Conservation (phyloP, 495 filamentous ascomycete genomes). For the Chaetomium fimeti region DNA sequence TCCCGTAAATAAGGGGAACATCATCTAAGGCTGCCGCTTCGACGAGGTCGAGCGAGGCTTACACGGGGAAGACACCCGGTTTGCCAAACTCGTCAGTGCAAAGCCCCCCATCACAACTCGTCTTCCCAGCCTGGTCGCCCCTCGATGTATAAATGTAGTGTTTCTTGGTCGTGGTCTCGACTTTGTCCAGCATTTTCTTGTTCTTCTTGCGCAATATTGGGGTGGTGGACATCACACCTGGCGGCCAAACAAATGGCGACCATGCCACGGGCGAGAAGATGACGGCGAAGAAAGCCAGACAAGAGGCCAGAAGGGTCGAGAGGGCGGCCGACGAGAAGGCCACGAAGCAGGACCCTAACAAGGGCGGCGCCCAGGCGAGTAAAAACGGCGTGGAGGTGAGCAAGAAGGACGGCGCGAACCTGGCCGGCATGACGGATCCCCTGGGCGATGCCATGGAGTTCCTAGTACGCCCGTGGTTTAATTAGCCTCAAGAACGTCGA, state of each 20-base stretch:
- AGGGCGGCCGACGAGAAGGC: slow-evolving; percentile 70
- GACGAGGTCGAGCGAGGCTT: too few relatives aligned
- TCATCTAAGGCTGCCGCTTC: too few relatives aligned
- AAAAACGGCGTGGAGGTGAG: slow-evolving; percentile 52
- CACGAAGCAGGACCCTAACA: slow-evolving; percentile 70
- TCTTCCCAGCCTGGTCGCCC: too few relatives aligned
- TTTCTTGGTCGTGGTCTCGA: too few relatives aligned
- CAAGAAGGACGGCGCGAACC: slow-evolving; percentile 81
- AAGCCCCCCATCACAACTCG: too few relatives aligned
- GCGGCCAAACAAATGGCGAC: slow-evolving; percentile 48
- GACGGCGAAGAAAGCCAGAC: slow-evolving; percentile 92
- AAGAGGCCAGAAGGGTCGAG: slow-evolving; percentile 81
- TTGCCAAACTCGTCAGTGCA: too few relatives aligned
- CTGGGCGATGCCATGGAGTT: slow-evolving; percentile 87
- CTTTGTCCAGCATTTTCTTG: too few relatives aligned
- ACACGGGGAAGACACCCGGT: too few relatives aligned
- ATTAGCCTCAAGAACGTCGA: slow-evolving; percentile 78
- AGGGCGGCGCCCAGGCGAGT: slow-evolving; percentile 50
- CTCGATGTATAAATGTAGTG: too few relatives aligned
- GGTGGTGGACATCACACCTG: too few relatives aligned
- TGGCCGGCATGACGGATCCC: slow-evolving; percentile 76
- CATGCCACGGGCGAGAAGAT: slow-evolving; percentile 73
- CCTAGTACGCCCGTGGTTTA: slow-evolving; percentile 73
- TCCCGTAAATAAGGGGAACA: too few relatives aligned
- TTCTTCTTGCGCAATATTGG: too few relatives aligned